Base-by-base conservation (phyloP, 2,329 filamentous ascomycete species). In the Talaromyces sp. region DNA sequence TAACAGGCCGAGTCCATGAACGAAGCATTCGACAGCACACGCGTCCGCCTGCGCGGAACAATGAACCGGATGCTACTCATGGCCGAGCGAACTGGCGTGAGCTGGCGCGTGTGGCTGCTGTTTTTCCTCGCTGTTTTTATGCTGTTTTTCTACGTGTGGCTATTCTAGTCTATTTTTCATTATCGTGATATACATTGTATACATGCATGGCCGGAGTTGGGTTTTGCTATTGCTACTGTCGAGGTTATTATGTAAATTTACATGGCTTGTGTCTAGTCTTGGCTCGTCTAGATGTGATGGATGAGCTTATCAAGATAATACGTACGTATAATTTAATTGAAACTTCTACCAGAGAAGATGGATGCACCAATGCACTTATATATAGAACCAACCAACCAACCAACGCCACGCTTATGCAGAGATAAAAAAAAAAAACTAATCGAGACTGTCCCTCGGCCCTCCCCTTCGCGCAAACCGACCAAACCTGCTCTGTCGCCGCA, bases 51-150 rank as follows among this genome's bases (percentile, higher is more conserved):
- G 64, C 85, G 88, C 52, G 92, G 93, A 59, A 98, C 96, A 19
- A 98, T 99, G 95, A 96, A 92, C 73, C 84, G 93, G 62, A 99
- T 99, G 95, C 78, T 98, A 66, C 74, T 93, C 59, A 99, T 99
- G 95, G 95, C 95, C 4, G 86, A 98, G 79, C 84, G 87, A 70
- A 96, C 93, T 2, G 95, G 95, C n/a, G 88, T 99, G 10, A 89
- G 92, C 70, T 99, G 95, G 95, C 93, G 86, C 77, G 90, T 93
- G 61, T 99, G 95, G 95, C 75, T 97, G 57, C 83, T 81, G 51
- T 99, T 99, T 78, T 96, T 99, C 74, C 82, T 86, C 6, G 90
- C 88, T 39, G 91, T 98, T 19, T 85, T 89, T 65, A 73, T 93
- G 60, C 75, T 98, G 67, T 99, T 99, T 76, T 85, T 87, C 67